These are phyloP conservation scores for Pythium chondricola DNA, from an alignment of 352 stramenopile species.

Conservation along the genomic window DNA sequence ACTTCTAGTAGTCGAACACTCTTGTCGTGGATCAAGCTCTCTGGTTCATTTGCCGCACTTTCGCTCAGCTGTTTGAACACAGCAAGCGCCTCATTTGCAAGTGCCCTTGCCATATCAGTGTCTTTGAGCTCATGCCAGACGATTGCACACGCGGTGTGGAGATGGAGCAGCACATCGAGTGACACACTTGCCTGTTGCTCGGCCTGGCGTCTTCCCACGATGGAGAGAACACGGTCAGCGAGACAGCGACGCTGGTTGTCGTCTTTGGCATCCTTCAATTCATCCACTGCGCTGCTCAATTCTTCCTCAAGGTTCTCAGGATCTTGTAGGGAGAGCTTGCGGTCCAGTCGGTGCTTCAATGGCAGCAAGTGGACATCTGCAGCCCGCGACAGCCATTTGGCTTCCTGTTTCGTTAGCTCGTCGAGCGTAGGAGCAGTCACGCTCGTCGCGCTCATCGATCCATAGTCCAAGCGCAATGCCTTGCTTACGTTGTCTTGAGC, in stretches of 20 bases:
- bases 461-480: conserved; percentile 63
- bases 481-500: conserved; percentile 54
- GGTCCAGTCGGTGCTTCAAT: conserved; percentile 51
- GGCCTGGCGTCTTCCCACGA: not conserved
- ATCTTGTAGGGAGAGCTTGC: conserved; percentile 57
- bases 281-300: conserved; percentile 59
- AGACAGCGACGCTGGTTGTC: conserved; percentile 18
- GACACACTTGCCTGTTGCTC: not conserved
- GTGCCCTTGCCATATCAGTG: not conserved
- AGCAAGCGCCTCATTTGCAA: conserved; percentile 26
- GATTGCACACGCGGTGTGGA: conserved; percentile 37
- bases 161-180: conserved; percentile 30
- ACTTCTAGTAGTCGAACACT: conserved; percentile 48
- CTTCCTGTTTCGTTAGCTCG: conserved; percentile 22
- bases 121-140: conserved; percentile 44
- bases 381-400: conserved; percentile 29
- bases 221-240: conserved; percentile 16
- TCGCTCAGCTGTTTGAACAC: conserved; percentile 9
- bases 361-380: conserved; percentile 68
- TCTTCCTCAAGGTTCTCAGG: conserved; percentile 27
- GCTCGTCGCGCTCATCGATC: conserved; percentile 6
- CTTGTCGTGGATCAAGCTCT: conserved; percentile 27
- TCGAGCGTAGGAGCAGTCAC: conserved; percentile 19
- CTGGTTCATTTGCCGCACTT: not conserved
- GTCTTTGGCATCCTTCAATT: conserved; percentile 66